Evolutionary conservation across 371 early-diverging fungal species (phyloP).

Genomic region (Paraphysoderma sedebokerense): DNA sequence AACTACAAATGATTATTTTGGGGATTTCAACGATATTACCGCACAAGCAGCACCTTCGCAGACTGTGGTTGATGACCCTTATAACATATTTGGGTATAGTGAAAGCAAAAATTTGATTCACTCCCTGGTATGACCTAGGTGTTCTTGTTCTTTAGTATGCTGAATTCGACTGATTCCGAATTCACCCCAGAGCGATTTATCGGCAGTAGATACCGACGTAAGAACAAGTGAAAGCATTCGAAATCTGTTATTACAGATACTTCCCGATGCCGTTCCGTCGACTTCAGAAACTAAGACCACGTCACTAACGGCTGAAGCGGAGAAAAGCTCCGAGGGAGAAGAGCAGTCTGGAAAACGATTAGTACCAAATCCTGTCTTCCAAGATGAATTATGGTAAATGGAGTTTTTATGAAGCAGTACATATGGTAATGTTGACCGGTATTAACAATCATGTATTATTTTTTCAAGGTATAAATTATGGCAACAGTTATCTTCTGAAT

Average conservation of each 20-base stretch:
- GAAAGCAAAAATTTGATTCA: too few species aligned
- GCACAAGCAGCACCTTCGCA: not conserved
- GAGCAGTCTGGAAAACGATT: slow-evolving; percentile 1
- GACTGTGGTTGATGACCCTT: too few species aligned
- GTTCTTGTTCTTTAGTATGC: not conserved
- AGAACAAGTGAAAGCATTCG: too few species aligned
- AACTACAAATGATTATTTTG: not conserved
- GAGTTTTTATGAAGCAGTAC: not conserved
- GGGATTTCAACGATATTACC: not conserved
- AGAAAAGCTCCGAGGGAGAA: not conserved
- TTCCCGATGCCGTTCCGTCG: too few species aligned
- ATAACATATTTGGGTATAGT: too few species aligned
- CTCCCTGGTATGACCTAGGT: not conserved
- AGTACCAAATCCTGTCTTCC: not conserved
- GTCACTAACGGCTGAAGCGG: too few species aligned
- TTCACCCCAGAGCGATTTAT: too few species aligned
- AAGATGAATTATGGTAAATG: not conserved
- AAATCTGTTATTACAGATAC: too few species aligned
- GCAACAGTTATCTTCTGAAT: slow-evolving; percentile 8
- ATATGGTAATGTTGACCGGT: too few species aligned
- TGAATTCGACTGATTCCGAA: not conserved
- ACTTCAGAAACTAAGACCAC: too few species aligned
- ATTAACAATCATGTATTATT: too few species aligned
- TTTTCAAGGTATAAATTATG: slow-evolving; percentile 10
- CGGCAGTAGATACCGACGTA: too few species aligned